These are phyloP conservation scores for Digitaria exilis DNA, from an alignment of 202 grass and related monocot genomes.

Conservation along the genomic window DNA sequence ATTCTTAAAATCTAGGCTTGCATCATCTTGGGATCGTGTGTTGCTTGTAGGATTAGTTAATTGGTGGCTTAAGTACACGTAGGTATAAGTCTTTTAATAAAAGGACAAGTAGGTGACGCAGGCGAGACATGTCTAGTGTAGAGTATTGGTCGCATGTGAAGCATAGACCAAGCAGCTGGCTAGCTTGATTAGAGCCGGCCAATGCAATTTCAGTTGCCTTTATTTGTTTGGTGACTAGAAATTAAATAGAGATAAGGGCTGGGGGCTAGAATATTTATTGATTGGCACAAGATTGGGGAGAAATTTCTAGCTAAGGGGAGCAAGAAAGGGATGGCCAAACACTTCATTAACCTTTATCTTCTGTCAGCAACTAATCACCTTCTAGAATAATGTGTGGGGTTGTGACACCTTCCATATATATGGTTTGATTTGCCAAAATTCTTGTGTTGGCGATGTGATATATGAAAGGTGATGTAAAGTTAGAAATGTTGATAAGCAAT, in stretches of 20 bases:
- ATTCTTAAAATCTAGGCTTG: slow-evolving; percentile 52
- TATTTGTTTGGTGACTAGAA: slow-evolving; percentile 45
- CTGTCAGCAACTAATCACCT: slow-evolving; percentile 35
- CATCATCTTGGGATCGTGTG: slow-evolving; percentile 71
- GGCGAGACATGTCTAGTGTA: slow-evolving; percentile 27
- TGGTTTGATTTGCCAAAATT: slow-evolving; percentile 51
- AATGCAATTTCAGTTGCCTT: slow-evolving; percentile 38
- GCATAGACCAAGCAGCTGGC: slow-evolving; percentile 30
- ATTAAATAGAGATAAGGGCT: slow-evolving; percentile 27
- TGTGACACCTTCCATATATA: slow-evolving; percentile 45
- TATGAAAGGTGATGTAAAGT: slow-evolving; percentile 64
- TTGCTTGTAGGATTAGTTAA: slow-evolving; percentile 58
- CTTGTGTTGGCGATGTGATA: slow-evolving; percentile 40
- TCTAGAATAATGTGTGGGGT: slow-evolving; percentile 46
- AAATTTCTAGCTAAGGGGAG: slow-evolving; percentile 45
- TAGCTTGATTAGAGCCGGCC: slow-evolving; percentile 18
- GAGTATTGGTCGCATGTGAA: slow-evolving; percentile 26
- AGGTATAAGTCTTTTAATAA: slow-evolving; percentile 62
- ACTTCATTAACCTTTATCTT: slow-evolving; percentile 8
- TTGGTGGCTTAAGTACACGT: slow-evolving; percentile 53
- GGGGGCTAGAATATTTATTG: slow-evolving; percentile 19
- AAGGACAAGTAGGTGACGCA: slow-evolving; percentile 58
- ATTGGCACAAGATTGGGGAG: slow-evolving; percentile 30
- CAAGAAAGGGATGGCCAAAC: slow-evolving; percentile 49
- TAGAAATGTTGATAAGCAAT: slow-evolving; percentile 34